These are phyloP conservation scores for Coniosporium tulheliwenetii DNA, from an alignment of 2,329 filamentous ascomycete genomes.

Conservation along the genomic window DNA sequence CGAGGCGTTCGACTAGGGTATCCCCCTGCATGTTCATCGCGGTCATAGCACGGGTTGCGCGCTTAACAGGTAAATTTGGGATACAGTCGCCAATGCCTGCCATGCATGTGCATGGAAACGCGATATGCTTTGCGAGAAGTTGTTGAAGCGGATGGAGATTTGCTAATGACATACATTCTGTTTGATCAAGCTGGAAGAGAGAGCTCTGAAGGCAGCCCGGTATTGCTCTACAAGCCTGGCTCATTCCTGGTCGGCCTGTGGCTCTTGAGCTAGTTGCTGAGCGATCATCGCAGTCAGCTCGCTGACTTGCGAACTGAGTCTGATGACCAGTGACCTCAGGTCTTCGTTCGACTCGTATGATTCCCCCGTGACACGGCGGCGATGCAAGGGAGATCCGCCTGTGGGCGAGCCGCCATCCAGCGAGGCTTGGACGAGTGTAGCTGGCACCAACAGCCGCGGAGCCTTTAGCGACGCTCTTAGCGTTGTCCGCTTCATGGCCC, in stretches of 20 bases:
- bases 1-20: neutral
- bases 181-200: neutral
- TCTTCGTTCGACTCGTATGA: conserved; percentile 13
- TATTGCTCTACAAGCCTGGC: neutral
- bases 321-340: conserved; percentile 19
- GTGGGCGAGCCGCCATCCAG: conserved; percentile 11
- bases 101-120: neutral
- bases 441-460: conserved; percentile 9
- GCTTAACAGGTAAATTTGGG: neutral
- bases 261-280: conserved; percentile 16
- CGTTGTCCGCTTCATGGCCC: conserved; percentile 8
- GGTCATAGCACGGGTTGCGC: neutral
- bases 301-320: conserved; percentile 21
- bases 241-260: conserved; percentile 15
- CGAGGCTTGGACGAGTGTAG: conserved; percentile 11
- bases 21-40: neutral
- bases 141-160: no score
- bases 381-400: conserved; percentile 3
- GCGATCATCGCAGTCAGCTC: conserved; percentile 22
- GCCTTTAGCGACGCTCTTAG: conserved; percentile 9
- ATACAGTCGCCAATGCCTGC: neutral
- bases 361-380: conserved; percentile 5
- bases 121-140: no score
- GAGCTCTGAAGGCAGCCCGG: neutral
- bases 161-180: no score